Evolutionary conservation across 495 filamentous ascomycete genomes (phyloP).

Genomic region (Amorphotheca resinae): DNA sequence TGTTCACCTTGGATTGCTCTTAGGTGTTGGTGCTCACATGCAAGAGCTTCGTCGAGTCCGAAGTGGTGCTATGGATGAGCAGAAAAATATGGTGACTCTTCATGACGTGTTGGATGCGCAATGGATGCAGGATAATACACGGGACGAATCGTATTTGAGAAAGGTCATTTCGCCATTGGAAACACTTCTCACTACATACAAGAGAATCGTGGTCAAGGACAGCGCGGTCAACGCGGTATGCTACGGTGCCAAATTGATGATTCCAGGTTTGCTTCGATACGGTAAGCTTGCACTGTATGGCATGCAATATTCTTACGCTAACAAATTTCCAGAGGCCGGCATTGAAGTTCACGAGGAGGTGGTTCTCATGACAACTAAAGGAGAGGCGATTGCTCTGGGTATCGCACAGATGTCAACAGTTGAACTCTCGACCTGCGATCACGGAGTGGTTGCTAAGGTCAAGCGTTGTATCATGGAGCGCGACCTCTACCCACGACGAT

Average conservation of each 20-base stretch:
- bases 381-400: slow-evolving; percentile 90
- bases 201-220: slow-evolving; percentile 95
- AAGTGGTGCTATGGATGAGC: slow-evolving; percentile 88
- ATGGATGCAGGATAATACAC: slow-evolving; percentile 82
- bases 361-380: slow-evolving; percentile 96
- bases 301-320: slow-evolving; percentile 16
- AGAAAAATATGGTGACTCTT: slow-evolving; percentile 75
- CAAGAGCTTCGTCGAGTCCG: slow-evolving; percentile 92
- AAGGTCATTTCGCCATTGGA: slow-evolving; percentile 83
- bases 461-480: slow-evolving; percentile 99
- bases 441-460: slow-evolving; percentile 93
- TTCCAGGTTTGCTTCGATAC: slow-evolving; percentile 84
- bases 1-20: slow-evolving; percentile 83
- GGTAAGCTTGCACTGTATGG: no score
- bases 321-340: slow-evolving; percentile 46
- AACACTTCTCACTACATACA: slow-evolving; percentile 80
- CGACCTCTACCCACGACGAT: slow-evolving; percentile 86
- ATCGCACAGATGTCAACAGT: slow-evolving; percentile 94
- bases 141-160: slow-evolving; percentile 79
- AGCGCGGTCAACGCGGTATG: slow-evolving; percentile 85
- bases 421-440: slow-evolving; percentile 82
- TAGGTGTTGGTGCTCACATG: slow-evolving; percentile 97
- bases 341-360: slow-evolving; percentile 89
- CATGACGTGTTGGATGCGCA: slow-evolving; percentile 95
- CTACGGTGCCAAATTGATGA: slow-evolving; percentile 97